Conservation (phyloP, 2,329 filamentous ascomycete genomes). For the Colletotrichum cereale region DNA sequence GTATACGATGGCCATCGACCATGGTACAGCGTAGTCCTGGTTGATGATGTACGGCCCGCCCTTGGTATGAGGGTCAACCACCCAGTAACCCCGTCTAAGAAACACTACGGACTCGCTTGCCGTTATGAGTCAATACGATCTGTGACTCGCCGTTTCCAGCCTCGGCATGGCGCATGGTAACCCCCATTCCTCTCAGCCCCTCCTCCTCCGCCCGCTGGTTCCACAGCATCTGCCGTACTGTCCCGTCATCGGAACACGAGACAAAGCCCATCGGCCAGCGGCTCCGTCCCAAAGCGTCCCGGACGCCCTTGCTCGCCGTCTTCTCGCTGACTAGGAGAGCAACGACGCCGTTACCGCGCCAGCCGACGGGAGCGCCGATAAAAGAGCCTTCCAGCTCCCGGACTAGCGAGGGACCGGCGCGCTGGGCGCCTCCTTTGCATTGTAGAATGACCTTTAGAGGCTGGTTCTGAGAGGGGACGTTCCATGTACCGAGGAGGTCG, state of each 20-base stretch:
- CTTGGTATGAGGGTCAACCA: conserved; percentile 43
- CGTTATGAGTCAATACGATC: conserved; percentile 66
- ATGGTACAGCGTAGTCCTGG: neutral
- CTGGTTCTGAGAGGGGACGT: conserved; percentile 59
- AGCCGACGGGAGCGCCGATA: conserved; percentile 77
- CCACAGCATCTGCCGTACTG: conserved; percentile 78
- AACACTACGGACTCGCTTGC: conserved; percentile 47
- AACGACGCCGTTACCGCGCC: conserved; percentile 74
- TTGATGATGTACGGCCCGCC: neutral
- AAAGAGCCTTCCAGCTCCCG: conserved; percentile 88
- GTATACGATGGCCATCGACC: neutral
- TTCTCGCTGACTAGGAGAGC: conserved; percentile 78
- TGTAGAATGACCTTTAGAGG: conserved; percentile 68
- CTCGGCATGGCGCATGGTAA: conserved; percentile 58
- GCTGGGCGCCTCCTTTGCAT: conserved; percentile 74
- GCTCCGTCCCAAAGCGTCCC: conserved; percentile 77
- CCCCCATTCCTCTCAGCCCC: conserved; percentile 71
- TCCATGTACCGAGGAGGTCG: conserved; percentile 80
- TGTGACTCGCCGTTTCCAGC: conserved; percentile 50
- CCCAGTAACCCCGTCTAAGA: neutral
- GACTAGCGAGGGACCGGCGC: conserved; percentile 69
- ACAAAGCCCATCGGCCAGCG: conserved; percentile 79
- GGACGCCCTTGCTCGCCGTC: conserved; percentile 82
- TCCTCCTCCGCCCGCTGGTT: conserved; percentile 73
- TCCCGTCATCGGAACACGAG: conserved; percentile 69